Evolutionary conservation across 2,329 filamentous ascomycete species (phyloP), one percentile per base, ranked within the genome.

Genomic region (Aspergillus tamarii): DNA sequence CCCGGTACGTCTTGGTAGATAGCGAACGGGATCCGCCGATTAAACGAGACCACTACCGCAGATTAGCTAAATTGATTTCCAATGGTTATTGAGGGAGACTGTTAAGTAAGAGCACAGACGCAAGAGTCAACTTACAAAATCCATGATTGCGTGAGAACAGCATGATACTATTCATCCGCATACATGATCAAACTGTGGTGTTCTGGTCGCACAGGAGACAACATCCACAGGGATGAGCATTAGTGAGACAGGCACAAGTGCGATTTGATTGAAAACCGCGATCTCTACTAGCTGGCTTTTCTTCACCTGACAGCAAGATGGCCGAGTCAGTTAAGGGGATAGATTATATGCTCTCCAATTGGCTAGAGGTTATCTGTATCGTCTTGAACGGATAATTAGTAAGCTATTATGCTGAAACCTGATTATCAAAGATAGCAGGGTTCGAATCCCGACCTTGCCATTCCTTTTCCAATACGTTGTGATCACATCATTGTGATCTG

Each of bases 41-140:
- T 70, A 89, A 81, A 75, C 87, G 84, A 75, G 86, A 84, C 84
- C 85, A 88, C 86, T 88, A 69, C 48, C 28, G 39, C 21, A 2
- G 16, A 30, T 69, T 59, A 68, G 64, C 28, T 30, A 34, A 26
- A 55, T 55, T 26, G n/a, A 39, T 39, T 39, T 26, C 8, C 11
- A 23, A 55, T 36, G 4, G n/a, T 11, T 11, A 55, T n/a, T n/a
- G 2, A 41, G 48, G 28, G 8, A 19, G 12, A 61, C 36, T 54
- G 60, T 55, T 56, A 32, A 36, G 5, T n/a, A 55, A 58, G 43
- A 28, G 54, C 21, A 30, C 16, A 21, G 52, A 41, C 50, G 45
- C 39, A 60, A 48, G 28, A 21, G 41, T 26, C 34, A 57, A 77
- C 80, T 53, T 76, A 82, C 81, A 75, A 82, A 80, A 72, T 82